Conservation (phyloP, 768 basidiomycete species). For the Gymnopilus dilepis region DNA sequence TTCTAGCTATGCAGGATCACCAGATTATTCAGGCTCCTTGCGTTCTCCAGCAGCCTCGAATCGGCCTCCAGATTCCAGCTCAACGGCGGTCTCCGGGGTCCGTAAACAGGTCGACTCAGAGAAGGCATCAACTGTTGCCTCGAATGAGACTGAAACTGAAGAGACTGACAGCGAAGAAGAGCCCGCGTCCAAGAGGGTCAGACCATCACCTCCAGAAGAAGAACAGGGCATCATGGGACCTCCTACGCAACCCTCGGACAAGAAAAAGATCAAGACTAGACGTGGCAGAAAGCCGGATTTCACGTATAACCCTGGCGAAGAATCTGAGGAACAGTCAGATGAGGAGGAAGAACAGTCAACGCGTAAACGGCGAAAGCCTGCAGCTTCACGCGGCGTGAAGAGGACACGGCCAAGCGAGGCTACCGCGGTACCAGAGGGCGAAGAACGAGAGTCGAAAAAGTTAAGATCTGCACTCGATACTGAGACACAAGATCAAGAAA, state of each 20-base stretch:
- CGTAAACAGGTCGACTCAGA: constrained; percentile 24
- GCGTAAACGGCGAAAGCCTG: constrained; percentile 25
- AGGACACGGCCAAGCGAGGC: constrained; percentile 39
- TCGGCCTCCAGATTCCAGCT: constrained; percentile 34
- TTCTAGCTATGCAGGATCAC: constrained; percentile 31
- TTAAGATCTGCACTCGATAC: constrained; percentile 33
- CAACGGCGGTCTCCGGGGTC: constrained; percentile 33
- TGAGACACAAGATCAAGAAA: neutral
- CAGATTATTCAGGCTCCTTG: constrained; percentile 29
- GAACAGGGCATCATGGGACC: constrained; percentile 29
- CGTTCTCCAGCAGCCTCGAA: constrained; percentile 31
- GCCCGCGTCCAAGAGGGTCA: constrained; percentile 31
- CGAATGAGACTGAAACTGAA: constrained; percentile 34
- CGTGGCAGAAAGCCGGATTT: constrained; percentile 38
- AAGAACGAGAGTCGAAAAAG: constrained; percentile 41
- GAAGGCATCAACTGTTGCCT: constrained; percentile 26
- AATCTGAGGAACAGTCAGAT: constrained; percentile 34
- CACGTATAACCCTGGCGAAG: constrained; percentile 43
- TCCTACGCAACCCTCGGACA: constrained; percentile 22
- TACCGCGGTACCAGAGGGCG: constrained; percentile 27
- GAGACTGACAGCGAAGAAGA: constrained; percentile 30
- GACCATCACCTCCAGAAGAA: constrained; percentile 30
- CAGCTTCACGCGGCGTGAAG: constrained; percentile 40
- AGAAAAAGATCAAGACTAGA: constrained; percentile 20
- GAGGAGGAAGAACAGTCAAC: constrained; percentile 25